Evolutionary conservation across 2,329 filamentous ascomycete genomes (phyloP).

Genomic region (Grosmannia penicillata): DNA sequence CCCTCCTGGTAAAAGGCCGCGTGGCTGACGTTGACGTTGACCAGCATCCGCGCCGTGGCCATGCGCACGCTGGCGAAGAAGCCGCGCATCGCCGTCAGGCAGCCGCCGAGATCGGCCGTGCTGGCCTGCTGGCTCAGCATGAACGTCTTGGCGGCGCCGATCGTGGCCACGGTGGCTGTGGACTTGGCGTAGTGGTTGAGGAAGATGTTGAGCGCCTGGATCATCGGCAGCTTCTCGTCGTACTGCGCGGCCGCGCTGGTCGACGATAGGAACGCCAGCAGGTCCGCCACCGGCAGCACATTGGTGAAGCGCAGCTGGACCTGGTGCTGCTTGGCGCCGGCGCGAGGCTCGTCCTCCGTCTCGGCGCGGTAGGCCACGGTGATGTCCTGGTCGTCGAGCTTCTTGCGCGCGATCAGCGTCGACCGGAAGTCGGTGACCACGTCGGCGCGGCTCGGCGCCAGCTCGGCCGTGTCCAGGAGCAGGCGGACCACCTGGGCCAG

Average conservation of each 20-base stretch:
- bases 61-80: constrained; percentile 20
- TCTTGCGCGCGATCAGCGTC: constrained; percentile 15
- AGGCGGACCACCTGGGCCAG: constrained; percentile 10
- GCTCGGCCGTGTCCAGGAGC: constrained; percentile 12
- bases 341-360: constrained; percentile 14
- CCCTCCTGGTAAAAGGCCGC: constrained; percentile 18
- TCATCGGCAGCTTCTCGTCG: constrained; percentile 22
- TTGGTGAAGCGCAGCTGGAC: constrained; percentile 14
- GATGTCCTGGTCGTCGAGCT: constrained; percentile 8
- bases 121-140: constrained; percentile 3
- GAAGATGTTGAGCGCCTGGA: constrained; percentile 62
- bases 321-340: constrained; percentile 9
- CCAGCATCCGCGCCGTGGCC: constrained; percentile 19
- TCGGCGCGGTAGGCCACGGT: constrained; percentile 16
- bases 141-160: constrained; percentile 18
- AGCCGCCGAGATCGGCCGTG: constrained; percentile 12
- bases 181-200: constrained; percentile 26
- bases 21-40: constrained; percentile 22
- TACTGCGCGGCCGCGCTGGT: constrained; percentile 10
- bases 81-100: constrained; percentile 18
- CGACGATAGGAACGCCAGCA: constrained; percentile 16
- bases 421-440: constrained; percentile 20
- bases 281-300: constrained; percentile 11
- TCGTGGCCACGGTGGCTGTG: constrained; percentile 10
- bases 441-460: constrained; percentile 7